Evolutionary conservation across 306 rosid genomes (phyloP).

Genomic region (Mimosa bimucronata): DNA sequence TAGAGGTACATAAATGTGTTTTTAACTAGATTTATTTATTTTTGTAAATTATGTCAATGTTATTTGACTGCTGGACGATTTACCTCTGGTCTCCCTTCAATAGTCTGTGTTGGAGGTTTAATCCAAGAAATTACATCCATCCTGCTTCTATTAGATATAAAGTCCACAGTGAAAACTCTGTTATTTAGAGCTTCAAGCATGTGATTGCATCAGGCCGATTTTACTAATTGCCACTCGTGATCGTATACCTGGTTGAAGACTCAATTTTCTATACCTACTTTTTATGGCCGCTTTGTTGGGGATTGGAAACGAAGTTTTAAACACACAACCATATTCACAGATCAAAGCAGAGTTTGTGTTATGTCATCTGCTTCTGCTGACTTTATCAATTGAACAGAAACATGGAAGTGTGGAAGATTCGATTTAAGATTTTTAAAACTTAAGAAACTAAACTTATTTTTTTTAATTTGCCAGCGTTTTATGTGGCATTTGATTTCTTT

Average conservation of each 20-base stretch:
- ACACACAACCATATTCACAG: constrained; percentile 56
- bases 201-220: not conserved
- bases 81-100: constrained; percentile 81
- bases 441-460: not conserved
- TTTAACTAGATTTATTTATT: no score
- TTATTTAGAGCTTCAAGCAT: constrained; percentile 11
- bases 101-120: constrained; percentile 68
- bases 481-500: not conserved
- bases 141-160: constrained; percentile 62
- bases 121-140: constrained; percentile 61
- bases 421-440: not conserved
- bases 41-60: constrained; percentile 54
- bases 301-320: constrained; percentile 76
- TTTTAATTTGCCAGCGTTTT: no score
- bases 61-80: constrained; percentile 86
- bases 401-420: not conserved
- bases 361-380: not conserved
- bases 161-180: constrained; percentile 36
- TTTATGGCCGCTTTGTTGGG: constrained; percentile 83
- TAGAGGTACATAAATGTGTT: no score
- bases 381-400: not conserved
- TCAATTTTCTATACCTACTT: constrained; percentile 60
- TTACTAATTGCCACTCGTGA: constrained; percentile 28
- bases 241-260: constrained; percentile 61
- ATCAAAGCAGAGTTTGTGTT: not conserved